Evolutionary conservation across 805 yeast species (phyloP).

Genomic region (Ogataea paraovalis): DNA sequence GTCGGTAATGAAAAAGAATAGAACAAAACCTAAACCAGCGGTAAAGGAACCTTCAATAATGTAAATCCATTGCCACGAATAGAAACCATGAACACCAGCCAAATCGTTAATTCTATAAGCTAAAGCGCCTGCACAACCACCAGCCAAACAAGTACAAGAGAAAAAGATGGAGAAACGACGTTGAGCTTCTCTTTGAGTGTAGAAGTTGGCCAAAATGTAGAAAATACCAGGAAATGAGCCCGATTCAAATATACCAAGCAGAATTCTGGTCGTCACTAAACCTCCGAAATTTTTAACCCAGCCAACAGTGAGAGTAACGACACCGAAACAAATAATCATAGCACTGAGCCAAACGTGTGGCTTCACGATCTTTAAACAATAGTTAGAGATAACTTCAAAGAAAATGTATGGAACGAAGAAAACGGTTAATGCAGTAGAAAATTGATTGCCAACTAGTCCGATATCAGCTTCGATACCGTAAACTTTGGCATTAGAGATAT

Average conservation of each 20-base stretch:
- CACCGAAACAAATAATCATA: slow-evolving; percentile 62
- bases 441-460: slow-evolving; percentile 52
- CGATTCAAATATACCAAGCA: slow-evolving; percentile 65
- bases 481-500: slow-evolving; percentile 75
- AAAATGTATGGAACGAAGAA: slow-evolving; percentile 68
- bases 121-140: slow-evolving; percentile 74
- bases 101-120: slow-evolving; percentile 61
- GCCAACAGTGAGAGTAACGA: slow-evolving; percentile 62
- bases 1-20: slow-evolving; percentile 54
- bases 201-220: slow-evolving; percentile 63
- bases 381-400: slow-evolving; percentile 64
- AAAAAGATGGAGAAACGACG: slow-evolving; percentile 67
- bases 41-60: slow-evolving; percentile 36
- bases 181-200: slow-evolving; percentile 61
- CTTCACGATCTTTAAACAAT: slow-evolving; percentile 49
- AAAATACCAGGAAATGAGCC: slow-evolving; percentile 76
- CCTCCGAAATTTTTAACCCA: slow-evolving; percentile 56
- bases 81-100: slow-evolving; percentile 39
- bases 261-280: slow-evolving; percentile 56
- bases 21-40: slow-evolving; percentile 30
- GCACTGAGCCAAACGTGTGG: slow-evolving; percentile 64
- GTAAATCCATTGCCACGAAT: slow-evolving; percentile 47
- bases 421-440: slow-evolving; percentile 60
- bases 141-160: slow-evolving; percentile 68
- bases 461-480: slow-evolving; percentile 62